A percentile compares a stretch with the other conserved stretches of the same genome.
Conservation (phyloP, 768 basidiomycete genomes). For the Lactarius quietus region DNA sequence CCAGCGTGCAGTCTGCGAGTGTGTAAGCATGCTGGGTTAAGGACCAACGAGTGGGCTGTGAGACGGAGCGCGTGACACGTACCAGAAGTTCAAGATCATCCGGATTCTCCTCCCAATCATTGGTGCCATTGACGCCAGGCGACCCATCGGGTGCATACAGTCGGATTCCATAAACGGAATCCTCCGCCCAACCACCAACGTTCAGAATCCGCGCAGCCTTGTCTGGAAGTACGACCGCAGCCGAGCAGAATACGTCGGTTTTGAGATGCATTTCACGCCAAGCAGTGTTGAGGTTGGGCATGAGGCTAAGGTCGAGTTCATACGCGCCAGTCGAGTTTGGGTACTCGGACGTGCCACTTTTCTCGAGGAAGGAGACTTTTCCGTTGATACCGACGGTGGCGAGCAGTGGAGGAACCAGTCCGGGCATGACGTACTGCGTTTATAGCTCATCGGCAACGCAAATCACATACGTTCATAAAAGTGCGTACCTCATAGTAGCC, state of each 20-base stretch:
- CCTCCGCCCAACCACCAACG: constrained; percentile 66
- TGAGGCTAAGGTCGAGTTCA: constrained; percentile 65
- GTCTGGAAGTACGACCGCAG: constrained; percentile 68
- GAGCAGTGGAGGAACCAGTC: constrained; percentile 68
- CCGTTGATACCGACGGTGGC: constrained; percentile 76
- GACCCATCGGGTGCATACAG: constrained; percentile 68
- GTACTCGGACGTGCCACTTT: constrained; percentile 59
- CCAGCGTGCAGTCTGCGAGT: constrained; percentile 59
- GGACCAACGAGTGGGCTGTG: neutral
- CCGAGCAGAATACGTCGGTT: constrained; percentile 80
- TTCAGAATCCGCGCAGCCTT: constrained; percentile 62
- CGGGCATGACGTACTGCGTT: constrained; percentile 44
- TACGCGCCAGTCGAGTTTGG: constrained; percentile 73
- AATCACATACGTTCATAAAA: neutral
- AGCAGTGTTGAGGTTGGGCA: constrained; percentile 40
- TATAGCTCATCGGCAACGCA: neutral
- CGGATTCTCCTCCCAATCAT: constrained; percentile 76
- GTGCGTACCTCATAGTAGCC: constrained; percentile 67
- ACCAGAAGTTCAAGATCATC: constrained; percentile 60
- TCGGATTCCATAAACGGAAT: constrained; percentile 69
- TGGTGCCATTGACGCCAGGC: constrained; percentile 65
- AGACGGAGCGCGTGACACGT: constrained; percentile 8
- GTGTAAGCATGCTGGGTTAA: neutral
- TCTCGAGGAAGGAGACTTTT: constrained; percentile 79
- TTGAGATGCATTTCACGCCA: constrained; percentile 78